These are phyloP conservation scores for Rhizopus microsporus DNA, from an alignment of 371 early-diverging fungal genomes.

Conservation along the genomic window DNA sequence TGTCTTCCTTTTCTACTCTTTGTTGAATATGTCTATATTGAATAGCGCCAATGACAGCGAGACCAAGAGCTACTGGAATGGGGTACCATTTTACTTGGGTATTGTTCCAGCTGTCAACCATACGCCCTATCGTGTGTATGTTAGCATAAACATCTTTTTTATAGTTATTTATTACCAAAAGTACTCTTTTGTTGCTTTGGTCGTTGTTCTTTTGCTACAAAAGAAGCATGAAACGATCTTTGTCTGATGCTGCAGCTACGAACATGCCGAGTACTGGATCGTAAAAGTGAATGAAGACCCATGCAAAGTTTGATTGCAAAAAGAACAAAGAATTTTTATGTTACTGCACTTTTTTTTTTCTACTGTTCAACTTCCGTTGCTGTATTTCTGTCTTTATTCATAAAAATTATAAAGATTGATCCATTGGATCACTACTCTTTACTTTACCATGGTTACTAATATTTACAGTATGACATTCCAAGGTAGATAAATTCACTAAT, in stretches of 20 bases:
- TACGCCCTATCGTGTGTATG: slow-evolving; percentile 21
- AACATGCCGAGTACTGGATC: background rate
- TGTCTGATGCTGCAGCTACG: background rate
- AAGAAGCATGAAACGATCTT: background rate
- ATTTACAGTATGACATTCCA: slow-evolving; percentile 59
- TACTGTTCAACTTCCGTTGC: background rate
- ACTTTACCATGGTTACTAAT: slow-evolving; percentile 26
- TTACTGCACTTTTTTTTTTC: background rate
- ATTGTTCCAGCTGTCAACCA: slow-evolving; percentile 54
- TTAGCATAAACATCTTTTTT: background rate
- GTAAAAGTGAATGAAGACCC: background rate
- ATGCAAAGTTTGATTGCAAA: background rate
- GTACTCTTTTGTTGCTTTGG: background rate
- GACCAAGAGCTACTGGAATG: slow-evolving; percentile 79
- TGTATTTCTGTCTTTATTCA: background rate
- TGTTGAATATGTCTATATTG: slow-evolving; percentile 60
- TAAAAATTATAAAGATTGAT: slow-evolving; percentile 7
- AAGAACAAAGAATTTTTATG: slow-evolving; percentile 3
- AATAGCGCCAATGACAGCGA: slow-evolving; percentile 71
- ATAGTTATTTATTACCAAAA: background rate
- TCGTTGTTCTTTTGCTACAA: background rate
- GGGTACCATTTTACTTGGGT: slow-evolving; percentile 72
- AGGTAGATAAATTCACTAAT: slow-evolving; percentile 61
- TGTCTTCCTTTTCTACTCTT: slow-evolving; percentile 30
- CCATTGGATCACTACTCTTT: slow-evolving; percentile 7